Evolutionary conservation across 768 basidiomycete species (phyloP), one percentile per base, ranked within the genome.

Genomic region (Suillus weaverae): DNA sequence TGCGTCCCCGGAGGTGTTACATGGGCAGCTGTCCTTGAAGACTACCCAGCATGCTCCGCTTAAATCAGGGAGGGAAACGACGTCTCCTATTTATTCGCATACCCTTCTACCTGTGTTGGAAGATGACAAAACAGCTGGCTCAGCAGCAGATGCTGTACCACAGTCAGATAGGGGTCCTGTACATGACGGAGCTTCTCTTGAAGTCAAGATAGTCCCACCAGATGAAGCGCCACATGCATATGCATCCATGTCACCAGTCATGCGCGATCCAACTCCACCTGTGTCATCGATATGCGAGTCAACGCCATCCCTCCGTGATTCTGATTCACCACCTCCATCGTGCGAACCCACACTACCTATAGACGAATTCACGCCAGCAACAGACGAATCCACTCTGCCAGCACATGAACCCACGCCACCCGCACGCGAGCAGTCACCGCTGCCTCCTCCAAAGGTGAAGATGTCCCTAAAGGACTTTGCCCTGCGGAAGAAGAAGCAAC

Each of bases 391-490:
- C 36, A 67, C 63, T 53, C 18, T 20, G 26, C 32, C 64, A 22
- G 63, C 68, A 22, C 30, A 60, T 20, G 71, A 57, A 14, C 60
- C 66, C 44, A 33, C 56, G 2, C 66, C 61, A 22, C 62, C 60
- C 30, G 13, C 57, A 41, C 68, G 48, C 20, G 72, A 69, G 5
- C 69, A 67, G 2, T 79, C 77, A 2, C 74, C 75, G 0, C 76
- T 73, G 14, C 76, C 77, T 7, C 74, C 75, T 14, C 84, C 85
- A 56, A 85, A 87, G 51, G 86, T 86, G 67, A 81, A 81, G 64
- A 69, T 87, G 73, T 84, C 86, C 0, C 71, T 88, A 56, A 84
- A 83, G 68, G 86, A 88, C 66, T 88, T 86, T 68, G 84, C 81
- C 36, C 62, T 83, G 36, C 74, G 87, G 63, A 86, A 82, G 80